Evolutionary conservation across 768 basidiomycete genomes (phyloP).

Genomic region (Tubosaeta sp.): DNA sequence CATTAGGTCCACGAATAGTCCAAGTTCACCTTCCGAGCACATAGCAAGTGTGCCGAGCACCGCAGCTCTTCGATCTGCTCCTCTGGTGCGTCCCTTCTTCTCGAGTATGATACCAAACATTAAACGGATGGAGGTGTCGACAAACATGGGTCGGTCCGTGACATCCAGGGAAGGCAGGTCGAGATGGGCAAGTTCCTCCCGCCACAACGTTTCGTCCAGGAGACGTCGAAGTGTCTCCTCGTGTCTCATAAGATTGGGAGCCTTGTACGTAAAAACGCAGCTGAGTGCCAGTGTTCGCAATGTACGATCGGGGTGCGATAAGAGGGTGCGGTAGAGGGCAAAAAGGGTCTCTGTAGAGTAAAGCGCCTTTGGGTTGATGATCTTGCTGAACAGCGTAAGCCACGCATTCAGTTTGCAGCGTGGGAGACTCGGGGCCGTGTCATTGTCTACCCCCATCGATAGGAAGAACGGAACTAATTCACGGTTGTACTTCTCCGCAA

Average conservation of each 20-base stretch:
- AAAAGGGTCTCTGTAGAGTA: constrained; percentile 63
- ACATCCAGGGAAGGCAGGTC: constrained; percentile 56
- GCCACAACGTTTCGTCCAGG: constrained; percentile 82
- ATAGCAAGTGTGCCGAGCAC: constrained; percentile 67
- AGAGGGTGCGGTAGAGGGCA: constrained; percentile 61
- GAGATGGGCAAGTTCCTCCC: constrained; percentile 80
- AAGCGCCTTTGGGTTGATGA: constrained; percentile 89
- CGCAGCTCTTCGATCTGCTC: constrained; percentile 66
- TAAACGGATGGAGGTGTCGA: constrained; percentile 69
- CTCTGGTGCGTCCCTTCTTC: constrained; percentile 61
- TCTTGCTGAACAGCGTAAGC: constrained; percentile 85
- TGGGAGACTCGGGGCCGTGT: constrained; percentile 40
- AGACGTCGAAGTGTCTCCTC: constrained; percentile 66
- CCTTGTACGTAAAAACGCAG: constrained; percentile 82
- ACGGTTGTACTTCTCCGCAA: constrained; percentile 86
- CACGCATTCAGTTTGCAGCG: constrained; percentile 67
- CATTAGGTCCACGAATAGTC: constrained; percentile 83
- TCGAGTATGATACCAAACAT: constrained; percentile 89
- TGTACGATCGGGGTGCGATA: constrained; percentile 79
- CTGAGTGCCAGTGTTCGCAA: constrained; percentile 73
- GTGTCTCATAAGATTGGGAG: constrained; percentile 46
- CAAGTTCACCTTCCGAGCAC: constrained; percentile 71
- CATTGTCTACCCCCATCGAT: constrained; percentile 31
- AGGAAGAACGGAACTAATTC: constrained; percentile 87
- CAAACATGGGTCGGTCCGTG: constrained; percentile 57